A percentile compares a stretch with the other conserved stretches of the same genome.
Evolutionary conservation across 2,329 filamentous ascomycete genomes (phyloP).

Genomic region (Cyphellophora attinorum): DNA sequence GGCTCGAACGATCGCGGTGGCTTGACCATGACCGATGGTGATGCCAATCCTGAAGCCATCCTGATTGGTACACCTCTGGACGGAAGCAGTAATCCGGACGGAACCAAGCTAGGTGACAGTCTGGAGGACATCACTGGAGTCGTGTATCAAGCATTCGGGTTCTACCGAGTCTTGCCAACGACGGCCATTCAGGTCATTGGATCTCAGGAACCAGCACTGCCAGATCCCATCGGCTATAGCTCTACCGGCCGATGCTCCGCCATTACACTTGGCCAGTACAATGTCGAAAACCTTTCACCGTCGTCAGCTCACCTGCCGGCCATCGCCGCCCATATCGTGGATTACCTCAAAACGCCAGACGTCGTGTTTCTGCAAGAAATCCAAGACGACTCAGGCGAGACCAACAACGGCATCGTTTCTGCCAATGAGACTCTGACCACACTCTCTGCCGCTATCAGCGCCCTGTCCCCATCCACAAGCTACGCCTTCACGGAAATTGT

Average conservation of each 20-base stretch:
- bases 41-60: slow-evolving; percentile 62
- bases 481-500: slow-evolving; percentile 54
- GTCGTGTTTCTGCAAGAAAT: slow-evolving; percentile 62
- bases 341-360: slow-evolving; percentile 54
- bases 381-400: slow-evolving; percentile 56
- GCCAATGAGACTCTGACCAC: slow-evolving; percentile 52
- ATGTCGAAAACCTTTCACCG: slow-evolving; percentile 58
- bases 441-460: slow-evolving; percentile 28
- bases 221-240: slow-evolving; percentile 38
- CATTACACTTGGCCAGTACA: slow-evolving; percentile 58
- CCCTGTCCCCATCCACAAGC: slow-evolving; percentile 36
- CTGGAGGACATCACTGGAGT: slow-evolving; percentile 61
- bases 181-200: slow-evolving; percentile 44
- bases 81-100: slow-evolving; percentile 49
- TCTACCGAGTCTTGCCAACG: slow-evolving; percentile 58
- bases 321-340: slow-evolving; percentile 56
- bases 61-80: slow-evolving; percentile 57
- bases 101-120: slow-evolving; percentile 55
- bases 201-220: slow-evolving; percentile 32
- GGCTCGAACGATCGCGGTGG: slow-evolving; percentile 55
- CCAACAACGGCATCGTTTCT: slow-evolving; percentile 48
- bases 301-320: slow-evolving; percentile 44
- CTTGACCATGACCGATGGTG: slow-evolving; percentile 52
- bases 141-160: slow-evolving; percentile 56
- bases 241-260: slow-evolving; percentile 49